Evolutionary conservation across 257 asterid species (phyloP).

Genomic region (Salvia rosmarinus): DNA sequence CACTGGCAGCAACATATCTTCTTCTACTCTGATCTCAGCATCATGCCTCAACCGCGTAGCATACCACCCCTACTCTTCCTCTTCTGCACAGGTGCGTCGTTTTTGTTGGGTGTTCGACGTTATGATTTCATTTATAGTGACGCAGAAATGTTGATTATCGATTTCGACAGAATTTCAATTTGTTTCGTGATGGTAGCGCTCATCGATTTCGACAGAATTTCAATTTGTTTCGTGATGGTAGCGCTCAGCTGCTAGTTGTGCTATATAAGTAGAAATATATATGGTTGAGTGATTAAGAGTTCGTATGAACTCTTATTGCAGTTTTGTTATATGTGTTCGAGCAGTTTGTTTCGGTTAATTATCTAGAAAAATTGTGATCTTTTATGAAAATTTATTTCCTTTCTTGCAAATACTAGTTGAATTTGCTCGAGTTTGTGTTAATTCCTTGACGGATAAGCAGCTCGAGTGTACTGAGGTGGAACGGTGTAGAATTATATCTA

Average conservation of each 20-base stretch:
- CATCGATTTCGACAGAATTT: neutral
- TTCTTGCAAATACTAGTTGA: slow-evolving; percentile 8
- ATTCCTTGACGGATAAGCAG: slow-evolving; percentile 46
- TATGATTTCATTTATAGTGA: no score
- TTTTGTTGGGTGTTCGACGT: no score
- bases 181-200: no score
- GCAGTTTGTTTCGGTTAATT: neutral
- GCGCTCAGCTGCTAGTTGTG: neutral
- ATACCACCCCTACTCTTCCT: slow-evolving; percentile 53
- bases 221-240: neutral
- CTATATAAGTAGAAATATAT: neutral
- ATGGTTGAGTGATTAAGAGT: slow-evolving; percentile 13
- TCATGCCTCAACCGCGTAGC: slow-evolving; percentile 39
- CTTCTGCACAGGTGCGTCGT: slow-evolving; percentile 55
- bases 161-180: no score
- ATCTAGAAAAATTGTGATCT: neutral
- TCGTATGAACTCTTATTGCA: neutral
- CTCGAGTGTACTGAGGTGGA: slow-evolving; percentile 26
- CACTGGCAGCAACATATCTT: slow-evolving; percentile 28
- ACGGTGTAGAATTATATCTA: neutral
- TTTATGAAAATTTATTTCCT: neutral
- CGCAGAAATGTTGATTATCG: neutral
- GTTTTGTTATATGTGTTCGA: neutral
- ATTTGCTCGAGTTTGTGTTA: slow-evolving; percentile 12
- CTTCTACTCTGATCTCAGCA: slow-evolving; percentile 26